A percentile compares a stretch with the other conserved stretches of the same genome.
Evolutionary conservation across 768 basidiomycete genomes (phyloP).

Genomic region (Lyophyllum decastes): DNA sequence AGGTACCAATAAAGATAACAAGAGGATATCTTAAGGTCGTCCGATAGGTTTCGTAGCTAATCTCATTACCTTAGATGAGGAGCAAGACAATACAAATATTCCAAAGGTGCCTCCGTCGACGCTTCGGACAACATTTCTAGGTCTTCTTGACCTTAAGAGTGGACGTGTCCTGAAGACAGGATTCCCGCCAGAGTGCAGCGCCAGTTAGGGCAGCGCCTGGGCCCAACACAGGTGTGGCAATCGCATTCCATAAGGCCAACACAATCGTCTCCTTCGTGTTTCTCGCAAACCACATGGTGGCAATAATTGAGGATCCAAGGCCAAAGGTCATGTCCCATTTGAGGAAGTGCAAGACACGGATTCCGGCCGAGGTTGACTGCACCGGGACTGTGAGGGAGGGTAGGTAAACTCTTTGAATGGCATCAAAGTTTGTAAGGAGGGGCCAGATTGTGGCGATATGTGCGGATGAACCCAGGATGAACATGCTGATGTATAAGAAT

Average conservation of each 20-base stretch:
- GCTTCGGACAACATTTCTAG: neutral
- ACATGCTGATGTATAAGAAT: slow-evolving; percentile 37
- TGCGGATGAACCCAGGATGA: slow-evolving; percentile 42
- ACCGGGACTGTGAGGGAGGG: slow-evolving; percentile 34
- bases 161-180: slow-evolving; percentile 8
- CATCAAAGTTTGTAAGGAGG: slow-evolving; percentile 27
- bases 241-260: slow-evolving; percentile 43
- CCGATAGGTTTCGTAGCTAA: too few relatives aligned
- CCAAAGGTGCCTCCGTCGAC: too few relatives aligned
- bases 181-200: slow-evolving; percentile 51
- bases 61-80: too few relatives aligned
- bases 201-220: slow-evolving; percentile 54
- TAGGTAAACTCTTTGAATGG: slow-evolving; percentile 34
- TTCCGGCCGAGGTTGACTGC: slow-evolving; percentile 22
- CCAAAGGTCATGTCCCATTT: slow-evolving; percentile 53
- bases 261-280: slow-evolving; percentile 28
- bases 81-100: too few relatives aligned
- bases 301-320: slow-evolving; percentile 39
- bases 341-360: slow-evolving; percentile 41
- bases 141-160: neutral
- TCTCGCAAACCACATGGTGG: slow-evolving; percentile 50
- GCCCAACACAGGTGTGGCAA: slow-evolving; percentile 44
- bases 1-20: too few relatives aligned
- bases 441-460: slow-evolving; percentile 44
- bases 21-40: too few relatives aligned